Evolutionary conservation across 2,329 filamentous ascomycete species (phyloP).

Genomic region (Microascus cirrosus): DNA sequence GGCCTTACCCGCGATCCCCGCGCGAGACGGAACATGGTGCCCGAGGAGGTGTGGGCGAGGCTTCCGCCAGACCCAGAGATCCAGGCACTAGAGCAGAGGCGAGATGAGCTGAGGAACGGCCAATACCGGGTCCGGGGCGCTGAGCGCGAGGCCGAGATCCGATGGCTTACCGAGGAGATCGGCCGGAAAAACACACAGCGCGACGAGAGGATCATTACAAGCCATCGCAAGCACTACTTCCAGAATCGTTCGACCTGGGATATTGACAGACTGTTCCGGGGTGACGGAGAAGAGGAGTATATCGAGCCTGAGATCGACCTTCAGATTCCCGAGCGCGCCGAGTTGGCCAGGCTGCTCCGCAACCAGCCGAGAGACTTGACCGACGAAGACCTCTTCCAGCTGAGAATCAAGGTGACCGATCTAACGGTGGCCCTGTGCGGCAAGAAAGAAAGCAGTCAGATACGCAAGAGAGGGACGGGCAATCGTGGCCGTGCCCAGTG

Average conservation of each 20-base stretch:
- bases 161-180: conserved; percentile 9
- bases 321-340: conserved; percentile 9
- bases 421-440: conserved; percentile 11
- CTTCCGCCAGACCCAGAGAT: conserved; percentile 15
- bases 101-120: conserved; percentile 13
- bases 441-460: conserved; percentile 9
- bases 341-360: conserved; percentile 10
- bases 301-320: conserved; percentile 10
- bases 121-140: conserved; percentile 12
- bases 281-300: conserved; percentile 12
- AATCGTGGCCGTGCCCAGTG: neutral
- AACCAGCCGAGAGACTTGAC: conserved; percentile 8
- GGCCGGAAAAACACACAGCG: neutral
- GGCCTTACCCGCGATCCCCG: conserved; percentile 16
- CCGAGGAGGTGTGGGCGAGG: conserved; percentile 14
- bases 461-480: neutral
- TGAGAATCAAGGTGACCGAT: conserved; percentile 9
- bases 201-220: neutral
- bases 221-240: conserved; percentile 15
- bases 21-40: conserved; percentile 16
- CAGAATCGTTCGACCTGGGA: conserved; percentile 15
- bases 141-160: conserved; percentile 13
- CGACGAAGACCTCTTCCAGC: conserved; percentile 7
- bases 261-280: conserved; percentile 13
- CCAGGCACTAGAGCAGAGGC: conserved; percentile 10